A percentile compares a stretch with the other conserved stretches of the same genome.
phyloP scores from a whole-genome alignment of 768 basidiomycete genomes.

The Pleurotus tuoliensis region DNA sequence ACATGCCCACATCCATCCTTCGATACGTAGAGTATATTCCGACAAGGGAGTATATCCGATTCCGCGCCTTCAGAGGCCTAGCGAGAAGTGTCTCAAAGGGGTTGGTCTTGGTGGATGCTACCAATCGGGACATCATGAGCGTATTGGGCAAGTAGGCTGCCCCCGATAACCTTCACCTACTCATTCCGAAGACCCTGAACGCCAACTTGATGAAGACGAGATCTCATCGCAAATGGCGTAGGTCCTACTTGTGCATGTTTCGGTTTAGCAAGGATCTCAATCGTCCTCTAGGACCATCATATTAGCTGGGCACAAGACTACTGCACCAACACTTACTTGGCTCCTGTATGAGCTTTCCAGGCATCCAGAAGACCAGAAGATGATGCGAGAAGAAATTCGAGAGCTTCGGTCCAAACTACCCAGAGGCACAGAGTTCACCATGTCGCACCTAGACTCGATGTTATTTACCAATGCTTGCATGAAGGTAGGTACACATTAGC shows the following conservation, averaged over 20 bases:
- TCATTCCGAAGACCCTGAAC: constrained; percentile 7
- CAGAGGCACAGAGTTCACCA: neutral
- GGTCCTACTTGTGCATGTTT: neutral
- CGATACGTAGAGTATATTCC: constrained; percentile 1
- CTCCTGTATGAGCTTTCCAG: constrained; percentile 42
- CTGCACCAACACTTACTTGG: constrained; percentile 37
- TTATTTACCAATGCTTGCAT: neutral
- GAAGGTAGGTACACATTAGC: neutral
- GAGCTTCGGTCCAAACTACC: constrained; percentile 13
- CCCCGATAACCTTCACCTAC: neutral
- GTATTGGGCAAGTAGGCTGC: constrained; percentile 23
- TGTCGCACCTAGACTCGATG: neutral
- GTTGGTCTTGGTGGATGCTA: neutral
- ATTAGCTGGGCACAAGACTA: constrained; percentile 35
- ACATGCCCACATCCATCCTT: neutral
- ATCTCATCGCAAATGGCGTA: constrained; percentile 23
- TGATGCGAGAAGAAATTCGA: constrained; percentile 41
- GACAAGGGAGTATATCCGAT: neutral
- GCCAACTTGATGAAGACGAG: constrained; percentile 18
- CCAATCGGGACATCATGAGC: constrained; percentile 28
- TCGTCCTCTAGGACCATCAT: constrained; percentile 6
- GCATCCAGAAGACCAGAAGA: constrained; percentile 38
- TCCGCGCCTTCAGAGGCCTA: neutral
- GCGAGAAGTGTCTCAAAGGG: constrained; percentile 1
- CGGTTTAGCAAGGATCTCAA: no score